phyloP scores from a whole-genome alignment of 2,329 filamentous ascomycete genomes.

The Alternaria atra region DNA sequence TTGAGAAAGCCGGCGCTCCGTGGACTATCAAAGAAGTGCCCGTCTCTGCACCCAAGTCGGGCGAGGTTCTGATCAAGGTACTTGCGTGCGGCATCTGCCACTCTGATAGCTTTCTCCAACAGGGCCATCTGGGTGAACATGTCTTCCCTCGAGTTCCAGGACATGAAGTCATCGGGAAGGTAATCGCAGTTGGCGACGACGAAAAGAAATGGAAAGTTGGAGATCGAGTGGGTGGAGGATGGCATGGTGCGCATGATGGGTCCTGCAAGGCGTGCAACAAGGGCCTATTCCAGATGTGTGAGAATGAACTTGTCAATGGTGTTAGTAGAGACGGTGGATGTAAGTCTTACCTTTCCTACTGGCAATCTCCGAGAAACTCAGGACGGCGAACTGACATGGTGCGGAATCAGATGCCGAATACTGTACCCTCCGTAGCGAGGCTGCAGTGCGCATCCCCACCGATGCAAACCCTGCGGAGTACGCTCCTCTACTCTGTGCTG shows the following conservation, averaged over 20 bases:
- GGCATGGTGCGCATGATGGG: conserved; percentile 73
- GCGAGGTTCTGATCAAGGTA: conserved; percentile 74
- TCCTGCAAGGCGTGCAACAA: conserved; percentile 70
- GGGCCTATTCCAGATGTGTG: conserved; percentile 74
- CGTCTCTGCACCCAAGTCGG: conserved; percentile 64
- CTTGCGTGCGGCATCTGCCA: conserved; percentile 77
- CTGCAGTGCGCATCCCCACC: conserved; percentile 62
- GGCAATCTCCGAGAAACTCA: not conserved
- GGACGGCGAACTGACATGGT: not conserved
- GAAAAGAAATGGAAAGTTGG: conserved; percentile 69
- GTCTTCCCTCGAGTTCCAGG: conserved; percentile 68
- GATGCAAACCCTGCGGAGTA: conserved; percentile 58
- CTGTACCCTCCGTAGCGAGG: conserved; percentile 67
- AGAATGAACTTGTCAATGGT: conserved; percentile 70
- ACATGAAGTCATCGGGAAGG: conserved; percentile 75
- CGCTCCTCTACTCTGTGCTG: conserved; percentile 58
- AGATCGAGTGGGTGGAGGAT: conserved; percentile 72
- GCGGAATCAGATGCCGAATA: conserved; percentile 64
- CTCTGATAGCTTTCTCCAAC: conserved; percentile 60
- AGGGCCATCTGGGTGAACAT: conserved; percentile 29
- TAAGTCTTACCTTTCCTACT: conserved; percentile 34
- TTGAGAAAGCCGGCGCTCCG: conserved; percentile 62
- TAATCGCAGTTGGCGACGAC: conserved; percentile 67
- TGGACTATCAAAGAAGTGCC: conserved; percentile 68
- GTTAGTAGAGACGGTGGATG: conserved; percentile 72